phyloP scores from a whole-genome alignment of 768 basidiomycete species.

The Chiua virens region DNA sequence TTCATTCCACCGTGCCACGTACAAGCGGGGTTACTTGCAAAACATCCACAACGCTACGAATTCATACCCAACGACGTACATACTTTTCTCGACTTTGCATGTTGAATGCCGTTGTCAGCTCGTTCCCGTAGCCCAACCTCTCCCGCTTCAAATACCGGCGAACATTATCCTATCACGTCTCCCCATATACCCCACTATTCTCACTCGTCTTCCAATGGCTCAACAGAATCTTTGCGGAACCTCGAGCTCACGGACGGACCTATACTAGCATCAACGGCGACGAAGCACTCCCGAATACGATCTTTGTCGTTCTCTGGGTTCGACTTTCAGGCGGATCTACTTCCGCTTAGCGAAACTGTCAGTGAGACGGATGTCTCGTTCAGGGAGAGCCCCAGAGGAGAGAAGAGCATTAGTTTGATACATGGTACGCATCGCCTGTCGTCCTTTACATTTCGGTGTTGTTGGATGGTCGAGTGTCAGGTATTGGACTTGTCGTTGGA shows the following conservation, averaged over 20 bases:
- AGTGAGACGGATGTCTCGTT: conserved; percentile 61
- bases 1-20: no score
- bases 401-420: conserved; percentile 74
- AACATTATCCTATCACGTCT: conserved; percentile 9
- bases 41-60: not conserved
- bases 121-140: conserved; percentile 17
- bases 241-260: conserved; percentile 76
- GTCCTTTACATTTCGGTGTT: not conserved
- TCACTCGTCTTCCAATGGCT: conserved; percentile 40
- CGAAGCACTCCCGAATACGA: conserved; percentile 37
- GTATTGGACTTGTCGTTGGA: conserved; percentile 84
- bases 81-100: not conserved
- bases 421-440: conserved; percentile 55
- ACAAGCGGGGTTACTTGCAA: no score
- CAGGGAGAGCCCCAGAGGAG: conserved; percentile 52
- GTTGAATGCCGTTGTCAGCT: conserved; percentile 22
- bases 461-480: conserved; percentile 37
- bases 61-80: not conserved
- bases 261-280: conserved; percentile 20
- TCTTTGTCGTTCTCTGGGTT: conserved; percentile 76
- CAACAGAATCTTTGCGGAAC: conserved; percentile 73
- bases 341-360: conserved; percentile 76
- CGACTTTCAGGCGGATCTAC: conserved; percentile 73
- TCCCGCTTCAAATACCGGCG: conserved; percentile 10
- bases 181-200: conserved; percentile 1